Base-by-base conservation (phyloP, 2,329 filamentous ascomycete genomes). In the Fusarium robinianum region DNA sequence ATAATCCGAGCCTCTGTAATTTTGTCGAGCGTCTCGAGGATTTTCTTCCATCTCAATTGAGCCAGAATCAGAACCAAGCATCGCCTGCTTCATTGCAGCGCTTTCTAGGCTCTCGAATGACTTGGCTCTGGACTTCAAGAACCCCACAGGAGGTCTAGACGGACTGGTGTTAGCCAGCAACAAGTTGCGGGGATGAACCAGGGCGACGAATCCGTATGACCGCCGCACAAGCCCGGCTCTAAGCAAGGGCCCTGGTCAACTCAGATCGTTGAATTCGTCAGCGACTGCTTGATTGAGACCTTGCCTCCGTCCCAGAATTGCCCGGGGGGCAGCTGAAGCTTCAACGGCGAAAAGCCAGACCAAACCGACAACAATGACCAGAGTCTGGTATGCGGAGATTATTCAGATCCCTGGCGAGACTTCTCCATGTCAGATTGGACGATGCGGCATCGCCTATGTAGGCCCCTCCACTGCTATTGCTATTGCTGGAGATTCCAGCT, bases 161-260 rank as follows among this genome's bases (percentile, higher is more conserved):
- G 12, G 36, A 23, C 26, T 23, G 9, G 36, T 24, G 37, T 25
- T 43, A 37, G 31, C 40, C 42, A 47, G 43, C 36, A 27, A 19
- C 26, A 38, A 36, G 14, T 41, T 60, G 45, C 48, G 52, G 55
- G 52, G 57, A 59, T 58, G 51, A 54, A 51, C 51, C 53, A 53
- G 39, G 51, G 45, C 43, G 40, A 49, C 44, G 39, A 60, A 54
- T 30, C 43, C 44, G 44, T 53, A 60, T 58, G 57, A 57, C 55
- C 34, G 26, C 47, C 39, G 52, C 57, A 60, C 57, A 41, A 61
- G 51, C 55, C 44, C 25, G 24, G 53, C 30, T 53, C 43, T 48
- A 42, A 26, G 41, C 58, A 57, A 34, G 58, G 58, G n/a, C 50
- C 55, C 46, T 9, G 41, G 46, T 42, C 49, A 54, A 53, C 42